Base-by-base conservation (phyloP, 1,284 basidiomycete species). In the Tylopilus microsporus region DNA sequence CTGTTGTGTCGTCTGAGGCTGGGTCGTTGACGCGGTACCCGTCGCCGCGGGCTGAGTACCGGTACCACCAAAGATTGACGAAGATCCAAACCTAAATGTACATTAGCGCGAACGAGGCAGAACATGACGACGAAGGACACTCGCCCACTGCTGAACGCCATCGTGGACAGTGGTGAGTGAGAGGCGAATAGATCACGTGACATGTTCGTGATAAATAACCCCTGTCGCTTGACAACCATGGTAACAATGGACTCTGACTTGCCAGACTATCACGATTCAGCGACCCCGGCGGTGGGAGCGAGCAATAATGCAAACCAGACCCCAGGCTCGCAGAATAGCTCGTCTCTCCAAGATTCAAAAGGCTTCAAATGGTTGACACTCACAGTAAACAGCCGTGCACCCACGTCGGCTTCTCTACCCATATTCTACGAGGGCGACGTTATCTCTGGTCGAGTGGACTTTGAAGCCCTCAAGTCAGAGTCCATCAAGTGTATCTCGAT, bases 391-490 rank as follows among this genome's bases (percentile, higher is more conserved):
- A 81, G 78, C 63, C 76, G 77, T 3, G 71, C 80, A 4, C 62
- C 67, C 3, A 67, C 63, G 16, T 48, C 72, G 0, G 55, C 68
- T 18, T 70, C 74, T 3, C 63, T 74, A 12, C 81, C 78, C 16
- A 59, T 70, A 19, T 81, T 79, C 60, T 64, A 75, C 37, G 73
- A 81, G 59, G 77, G 76, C 9, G 79, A 82, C 61, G 60, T 63
- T 18, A 73, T 83, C 50, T 65, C 72, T 3, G 81, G 82, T 32
- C 66, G 73, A 9, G 75, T 83, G 6, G 76, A 75, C 55, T 63
- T 82, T 34, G 73, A 79, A 52, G 65, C 80, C 18, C 71, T 74
- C 55, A 80, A 79, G 63, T 68, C 75, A 42, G 77, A 80, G 55
- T 70, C 72, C 5, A 68, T 79, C 58, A 82, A 80, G 63, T 73